phyloP scores from a whole-genome alignment of 2,329 filamentous ascomycete genomes.

The Lecanicillium sp. region DNA sequence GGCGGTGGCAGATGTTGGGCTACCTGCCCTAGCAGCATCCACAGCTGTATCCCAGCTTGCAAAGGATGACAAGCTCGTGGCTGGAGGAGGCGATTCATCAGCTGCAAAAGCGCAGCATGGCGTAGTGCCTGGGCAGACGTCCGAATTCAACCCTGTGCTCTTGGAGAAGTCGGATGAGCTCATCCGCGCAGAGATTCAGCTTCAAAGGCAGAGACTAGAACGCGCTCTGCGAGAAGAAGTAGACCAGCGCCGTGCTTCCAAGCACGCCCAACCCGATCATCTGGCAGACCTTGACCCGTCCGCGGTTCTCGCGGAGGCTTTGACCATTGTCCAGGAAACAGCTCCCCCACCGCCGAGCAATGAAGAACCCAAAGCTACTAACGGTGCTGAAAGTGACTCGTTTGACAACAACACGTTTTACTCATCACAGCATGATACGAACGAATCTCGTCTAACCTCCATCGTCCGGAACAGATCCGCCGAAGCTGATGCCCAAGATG shows the following conservation, averaged over 20 bases:
- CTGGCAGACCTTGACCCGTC: constrained; percentile 63
- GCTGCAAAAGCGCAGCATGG: constrained; percentile 7
- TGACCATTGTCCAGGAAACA: constrained; percentile 63
- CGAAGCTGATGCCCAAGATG: constrained; percentile 17
- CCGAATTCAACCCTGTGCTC: constrained; percentile 25
- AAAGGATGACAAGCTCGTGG: too few species aligned
- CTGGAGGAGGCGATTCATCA: too few species aligned
- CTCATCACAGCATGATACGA: constrained; percentile 85
- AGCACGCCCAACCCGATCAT: constrained; percentile 41
- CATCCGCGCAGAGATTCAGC: constrained; percentile 70
- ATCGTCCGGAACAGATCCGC: constrained; percentile 39
- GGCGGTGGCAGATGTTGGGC: too few species aligned
- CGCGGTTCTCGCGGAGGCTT: constrained; percentile 64
- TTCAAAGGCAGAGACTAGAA: constrained; percentile 78
- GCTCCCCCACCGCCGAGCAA: constrained; percentile 52
- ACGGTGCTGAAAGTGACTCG: constrained; percentile 65
- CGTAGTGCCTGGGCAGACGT: neutral
- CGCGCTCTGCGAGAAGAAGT: constrained; percentile 68
- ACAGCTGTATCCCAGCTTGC: too few species aligned
- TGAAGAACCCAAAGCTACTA: constrained; percentile 40
- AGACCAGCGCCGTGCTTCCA: constrained; percentile 48
- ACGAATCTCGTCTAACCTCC: constrained; percentile 42
- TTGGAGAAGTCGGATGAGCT: constrained; percentile 81
- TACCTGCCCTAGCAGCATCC: too few species aligned
- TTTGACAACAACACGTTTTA: constrained; percentile 94